Evolutionary conservation across 2,329 filamentous ascomycete species (phyloP).

Genomic region (Penicillium concentricum): DNA sequence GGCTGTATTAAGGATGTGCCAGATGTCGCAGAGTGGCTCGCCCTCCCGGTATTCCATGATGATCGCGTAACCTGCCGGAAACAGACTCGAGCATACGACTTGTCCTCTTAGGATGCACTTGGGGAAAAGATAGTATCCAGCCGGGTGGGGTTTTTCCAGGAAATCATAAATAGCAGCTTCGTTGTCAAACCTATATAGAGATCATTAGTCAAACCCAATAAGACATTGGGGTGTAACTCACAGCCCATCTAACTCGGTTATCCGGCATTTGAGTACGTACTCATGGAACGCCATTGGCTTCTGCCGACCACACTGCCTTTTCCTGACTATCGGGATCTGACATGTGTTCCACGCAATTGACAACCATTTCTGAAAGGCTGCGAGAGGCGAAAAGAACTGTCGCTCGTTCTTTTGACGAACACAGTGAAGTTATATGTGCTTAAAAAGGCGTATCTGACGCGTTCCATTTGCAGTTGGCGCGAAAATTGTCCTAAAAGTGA

Average conservation of each 20-base stretch:
- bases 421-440: slow-evolving; percentile 3
- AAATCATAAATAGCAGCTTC: not conserved
- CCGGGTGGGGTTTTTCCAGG: not conserved
- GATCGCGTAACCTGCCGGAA: not conserved
- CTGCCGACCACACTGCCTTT: not conserved
- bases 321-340: not conserved
- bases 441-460: not conserved
- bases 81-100: not conserved
- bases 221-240: not conserved
- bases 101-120: not conserved
- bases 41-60: not conserved
- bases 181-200: not conserved
- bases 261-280: not conserved
- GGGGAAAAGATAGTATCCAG: not conserved
- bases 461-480: not conserved
- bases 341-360: not conserved
- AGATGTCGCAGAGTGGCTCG: not conserved
- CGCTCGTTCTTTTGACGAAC: slow-evolving; percentile 2
- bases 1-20: not conserved
- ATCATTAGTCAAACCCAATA: not conserved
- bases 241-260: not conserved
- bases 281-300: not conserved
- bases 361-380: not conserved
- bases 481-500: not conserved
- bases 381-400: slow-evolving; percentile 3